These are phyloP conservation scores for Exobasidium rhododendri DNA, from an alignment of 1,284 basidiomycete species.

Conservation along the genomic window DNA sequence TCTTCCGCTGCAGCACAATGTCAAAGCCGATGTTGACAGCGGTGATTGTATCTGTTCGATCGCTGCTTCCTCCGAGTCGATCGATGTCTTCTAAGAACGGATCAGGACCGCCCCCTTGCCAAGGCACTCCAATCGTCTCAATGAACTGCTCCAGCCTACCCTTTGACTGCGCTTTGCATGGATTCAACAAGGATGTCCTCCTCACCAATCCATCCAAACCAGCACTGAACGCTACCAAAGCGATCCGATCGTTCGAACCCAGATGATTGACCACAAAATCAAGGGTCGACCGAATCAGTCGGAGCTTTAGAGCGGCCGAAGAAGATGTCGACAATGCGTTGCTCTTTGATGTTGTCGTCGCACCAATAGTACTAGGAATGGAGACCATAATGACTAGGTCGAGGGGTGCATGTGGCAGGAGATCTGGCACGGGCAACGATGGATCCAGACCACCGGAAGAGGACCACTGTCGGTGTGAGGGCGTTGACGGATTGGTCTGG, in stretches of 20 bases:
- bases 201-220: slow-evolving; percentile 41
- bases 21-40: slow-evolving; percentile 62
- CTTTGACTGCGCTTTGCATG: slow-evolving; percentile 28
- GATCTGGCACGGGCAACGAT: slow-evolving; percentile 34
- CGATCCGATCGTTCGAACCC: slow-evolving; percentile 43
- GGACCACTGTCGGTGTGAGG: slow-evolving; percentile 40
- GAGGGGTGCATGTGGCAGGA: slow-evolving; percentile 74
- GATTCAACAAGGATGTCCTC: slow-evolving; percentile 38
- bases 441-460: slow-evolving; percentile 46
- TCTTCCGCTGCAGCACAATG: slow-evolving; percentile 85
- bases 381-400: slow-evolving; percentile 90
- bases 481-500: not conserved
- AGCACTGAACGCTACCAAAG: slow-evolving; percentile 38
- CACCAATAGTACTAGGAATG: slow-evolving; percentile 61
- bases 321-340: slow-evolving; percentile 58
- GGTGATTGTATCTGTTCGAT: slow-evolving; percentile 43
- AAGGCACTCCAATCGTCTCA: slow-evolving; percentile 38
- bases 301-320: slow-evolving; percentile 62
- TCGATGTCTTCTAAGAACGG: slow-evolving; percentile 41
- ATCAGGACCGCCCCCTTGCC: slow-evolving; percentile 30
- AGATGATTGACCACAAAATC: slow-evolving; percentile 44
- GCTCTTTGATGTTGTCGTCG: slow-evolving; percentile 56
- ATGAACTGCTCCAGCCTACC: slow-evolving; percentile 34
- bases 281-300: slow-evolving; percentile 43
- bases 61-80: slow-evolving; percentile 37